Conservation (phyloP, 2,329 filamentous ascomycete species). For the Scedosporium apiospermum region DNA sequence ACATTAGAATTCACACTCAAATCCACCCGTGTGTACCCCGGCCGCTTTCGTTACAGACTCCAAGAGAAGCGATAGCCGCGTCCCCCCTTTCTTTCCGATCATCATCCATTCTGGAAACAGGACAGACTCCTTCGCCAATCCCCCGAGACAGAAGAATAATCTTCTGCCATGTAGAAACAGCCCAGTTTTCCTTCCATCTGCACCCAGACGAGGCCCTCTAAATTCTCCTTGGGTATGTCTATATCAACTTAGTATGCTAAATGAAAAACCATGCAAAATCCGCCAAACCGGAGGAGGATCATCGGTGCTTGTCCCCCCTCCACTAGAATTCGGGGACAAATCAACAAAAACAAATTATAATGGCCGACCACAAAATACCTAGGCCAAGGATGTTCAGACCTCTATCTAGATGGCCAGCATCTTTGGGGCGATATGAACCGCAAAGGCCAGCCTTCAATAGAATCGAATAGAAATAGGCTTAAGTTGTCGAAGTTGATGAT, state of each 20-base stretch:
- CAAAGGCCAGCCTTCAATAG: background rate
- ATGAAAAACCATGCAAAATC: background rate
- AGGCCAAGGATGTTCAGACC: background rate
- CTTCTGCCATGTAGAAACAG: background rate
- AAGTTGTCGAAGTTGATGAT: background rate
- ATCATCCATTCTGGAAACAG: background rate
- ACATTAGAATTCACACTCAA: background rate
- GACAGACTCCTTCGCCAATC: background rate
- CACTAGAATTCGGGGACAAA: no score
- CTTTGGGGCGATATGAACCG: background rate
- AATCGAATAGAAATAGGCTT: background rate
- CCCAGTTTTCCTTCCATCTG: background rate
- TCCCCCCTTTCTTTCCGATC: background rate
- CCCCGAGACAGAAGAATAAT: background rate
- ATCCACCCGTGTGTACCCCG: background rate
- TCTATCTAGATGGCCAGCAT: slow-evolving; percentile 1
- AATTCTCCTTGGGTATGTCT: background rate
- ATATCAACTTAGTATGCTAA: background rate
- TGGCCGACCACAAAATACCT: background rate
- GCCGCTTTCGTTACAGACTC: background rate
- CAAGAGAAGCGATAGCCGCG: background rate
- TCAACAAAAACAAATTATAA: no score
- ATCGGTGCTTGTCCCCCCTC: background rate
- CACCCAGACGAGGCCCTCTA: background rate
- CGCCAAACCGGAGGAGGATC: background rate